These are phyloP conservation scores for Saccharum officinarum DNA, from an alignment of 176 grass and related monocot genomes.

Conservation along the genomic window DNA sequence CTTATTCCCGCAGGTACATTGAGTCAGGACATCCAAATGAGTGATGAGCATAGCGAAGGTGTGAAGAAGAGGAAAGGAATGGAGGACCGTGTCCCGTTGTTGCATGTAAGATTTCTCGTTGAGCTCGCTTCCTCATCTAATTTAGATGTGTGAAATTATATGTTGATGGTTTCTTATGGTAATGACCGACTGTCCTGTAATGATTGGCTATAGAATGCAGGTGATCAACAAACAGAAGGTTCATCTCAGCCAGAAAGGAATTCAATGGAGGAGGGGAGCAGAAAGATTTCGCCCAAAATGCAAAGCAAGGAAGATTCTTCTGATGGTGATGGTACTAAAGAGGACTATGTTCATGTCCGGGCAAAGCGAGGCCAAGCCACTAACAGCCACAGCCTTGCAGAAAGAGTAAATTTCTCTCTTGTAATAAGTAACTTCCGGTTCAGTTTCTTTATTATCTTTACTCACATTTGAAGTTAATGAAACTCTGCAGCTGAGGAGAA, in stretches of 20 bases:
- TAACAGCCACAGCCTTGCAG: slow-evolving; percentile 98
- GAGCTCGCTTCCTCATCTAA: neutral
- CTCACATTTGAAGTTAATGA: slow-evolving; percentile 40
- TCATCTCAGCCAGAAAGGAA: slow-evolving; percentile 46
- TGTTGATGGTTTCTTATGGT: slow-evolving; percentile 20
- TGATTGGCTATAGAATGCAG: slow-evolving; percentile 40
- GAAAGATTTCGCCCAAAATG: slow-evolving; percentile 37
- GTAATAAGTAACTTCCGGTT: neutral
- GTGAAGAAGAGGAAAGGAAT: slow-evolving; percentile 65
- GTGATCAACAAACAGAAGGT: slow-evolving; percentile 55
- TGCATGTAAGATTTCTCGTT: slow-evolving; percentile 38
- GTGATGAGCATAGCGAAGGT: slow-evolving; percentile 44
- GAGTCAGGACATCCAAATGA: slow-evolving; percentile 57
- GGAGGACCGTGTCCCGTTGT: slow-evolving; percentile 29
- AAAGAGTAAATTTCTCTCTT: slow-evolving; percentile 68
- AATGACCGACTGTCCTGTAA: slow-evolving; percentile 12
- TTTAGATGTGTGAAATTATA: neutral
- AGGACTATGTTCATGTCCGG: slow-evolving; percentile 87
- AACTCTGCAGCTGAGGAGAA: slow-evolving; percentile 75
- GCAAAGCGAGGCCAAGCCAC: slow-evolving; percentile 94
- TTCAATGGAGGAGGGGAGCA: slow-evolving; percentile 50
- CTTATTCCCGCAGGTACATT: slow-evolving; percentile 35
- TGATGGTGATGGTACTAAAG: slow-evolving; percentile 65
- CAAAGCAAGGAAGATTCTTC: slow-evolving; percentile 56
- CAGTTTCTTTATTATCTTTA: slow-evolving; percentile 36